A percentile compares a stretch with the other conserved stretches of the same genome.
These are phyloP conservation scores for Mucor saturninus DNA, from an alignment of 371 early-diverging fungal genomes.

Conservation along the genomic window DNA sequence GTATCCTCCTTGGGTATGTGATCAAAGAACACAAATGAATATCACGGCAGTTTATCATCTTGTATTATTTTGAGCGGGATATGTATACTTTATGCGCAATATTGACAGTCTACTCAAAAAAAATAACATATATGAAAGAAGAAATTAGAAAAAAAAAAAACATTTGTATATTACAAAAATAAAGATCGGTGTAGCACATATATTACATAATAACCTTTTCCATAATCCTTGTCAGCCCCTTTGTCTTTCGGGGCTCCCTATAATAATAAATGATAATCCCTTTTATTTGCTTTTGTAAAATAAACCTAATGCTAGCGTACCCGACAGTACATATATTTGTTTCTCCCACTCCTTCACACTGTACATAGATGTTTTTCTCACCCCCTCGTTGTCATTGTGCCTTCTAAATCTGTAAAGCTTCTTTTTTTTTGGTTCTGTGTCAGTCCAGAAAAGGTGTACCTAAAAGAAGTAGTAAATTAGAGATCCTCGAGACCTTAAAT, in stretches of 20 bases:
- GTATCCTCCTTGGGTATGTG: background rate
- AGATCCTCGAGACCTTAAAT: slow-evolving; percentile 6
- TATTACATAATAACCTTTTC: background rate
- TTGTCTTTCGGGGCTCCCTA: slow-evolving; percentile 2
- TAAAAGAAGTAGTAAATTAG: background rate
- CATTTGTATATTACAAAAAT: background rate
- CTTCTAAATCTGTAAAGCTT: slow-evolving; percentile 11
- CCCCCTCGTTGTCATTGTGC: slow-evolving; percentile 25
- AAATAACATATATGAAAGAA: background rate
- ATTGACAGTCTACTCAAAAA: background rate
- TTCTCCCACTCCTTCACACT: slow-evolving; percentile 3
- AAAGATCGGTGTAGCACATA: too few relatives aligned
- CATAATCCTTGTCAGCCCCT: background rate
- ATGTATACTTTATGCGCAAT: background rate
- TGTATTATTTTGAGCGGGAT: slow-evolving; percentile 5
- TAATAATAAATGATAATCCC: background rate
- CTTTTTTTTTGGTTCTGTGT: background rate
- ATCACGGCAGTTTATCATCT: background rate
- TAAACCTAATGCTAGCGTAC: slow-evolving; percentile 4
- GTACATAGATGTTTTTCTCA: background rate
- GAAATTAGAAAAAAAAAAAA: background rate
- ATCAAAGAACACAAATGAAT: background rate
- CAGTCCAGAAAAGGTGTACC: background rate
- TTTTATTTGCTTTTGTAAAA: slow-evolving; percentile 8
- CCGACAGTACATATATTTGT: slow-evolving; percentile 17